Evolutionary conservation across 2,329 filamentous ascomycete genomes (phyloP).

Genomic region (Alternaria sp.): DNA sequence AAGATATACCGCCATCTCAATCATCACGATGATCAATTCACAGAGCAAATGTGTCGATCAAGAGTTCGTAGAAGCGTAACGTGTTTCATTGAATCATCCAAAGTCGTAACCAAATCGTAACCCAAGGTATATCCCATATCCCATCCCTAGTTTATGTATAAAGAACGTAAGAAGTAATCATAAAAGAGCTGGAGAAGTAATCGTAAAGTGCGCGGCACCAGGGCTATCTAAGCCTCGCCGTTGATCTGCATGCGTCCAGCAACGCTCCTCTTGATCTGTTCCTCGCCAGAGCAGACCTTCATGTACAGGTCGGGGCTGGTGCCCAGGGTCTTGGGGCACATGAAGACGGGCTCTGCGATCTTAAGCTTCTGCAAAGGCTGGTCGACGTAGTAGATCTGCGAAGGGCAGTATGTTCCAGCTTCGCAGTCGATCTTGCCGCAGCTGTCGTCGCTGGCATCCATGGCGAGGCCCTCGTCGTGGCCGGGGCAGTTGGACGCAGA

Average conservation of each 20-base stretch:
- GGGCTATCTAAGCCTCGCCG: slow-evolving; percentile 1
- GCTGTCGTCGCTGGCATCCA: slow-evolving; percentile 17
- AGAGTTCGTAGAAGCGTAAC: background rate
- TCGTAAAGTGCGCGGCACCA: background rate
- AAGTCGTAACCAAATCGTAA: slow-evolving; percentile 1
- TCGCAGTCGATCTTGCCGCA: slow-evolving; percentile 24
- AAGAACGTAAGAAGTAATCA: slow-evolving; percentile 4
- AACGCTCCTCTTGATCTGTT: slow-evolving; percentile 31
- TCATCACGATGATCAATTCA: background rate
- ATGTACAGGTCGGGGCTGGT: slow-evolving; percentile 29
- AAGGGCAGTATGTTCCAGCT: slow-evolving; percentile 31
- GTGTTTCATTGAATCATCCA: slow-evolving; percentile 3
- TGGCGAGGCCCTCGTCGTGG: slow-evolving; percentile 27
- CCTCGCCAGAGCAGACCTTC: slow-evolving; percentile 27
- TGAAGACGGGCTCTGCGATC: slow-evolving; percentile 32
- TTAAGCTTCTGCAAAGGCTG: slow-evolving; percentile 27
- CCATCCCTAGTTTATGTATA: background rate
- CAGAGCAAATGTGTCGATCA: background rate
- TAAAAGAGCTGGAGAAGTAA: slow-evolving; percentile 2
- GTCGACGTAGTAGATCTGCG: slow-evolving; percentile 35
- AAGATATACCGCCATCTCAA: background rate
- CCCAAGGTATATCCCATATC: background rate
- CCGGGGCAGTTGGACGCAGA: slow-evolving; percentile 30
- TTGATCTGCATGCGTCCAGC: slow-evolving; percentile 25
- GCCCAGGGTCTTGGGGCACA: slow-evolving; percentile 20